Conservation (phyloP, 2,329 filamentous ascomycete species). For the Diaporthe sp. region DNA sequence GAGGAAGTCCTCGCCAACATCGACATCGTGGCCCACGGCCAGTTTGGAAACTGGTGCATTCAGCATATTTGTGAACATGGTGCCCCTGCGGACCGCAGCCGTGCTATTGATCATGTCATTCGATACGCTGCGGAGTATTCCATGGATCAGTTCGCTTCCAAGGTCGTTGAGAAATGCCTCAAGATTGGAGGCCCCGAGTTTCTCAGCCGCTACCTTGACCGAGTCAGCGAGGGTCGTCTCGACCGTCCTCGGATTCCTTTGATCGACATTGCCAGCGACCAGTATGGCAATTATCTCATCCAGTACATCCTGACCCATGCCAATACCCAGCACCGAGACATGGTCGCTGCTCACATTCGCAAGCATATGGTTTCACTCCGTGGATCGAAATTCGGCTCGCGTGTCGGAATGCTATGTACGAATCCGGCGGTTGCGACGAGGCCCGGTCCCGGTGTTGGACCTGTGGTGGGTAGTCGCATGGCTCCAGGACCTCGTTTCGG, state of each 20-base stretch:
- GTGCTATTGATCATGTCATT: slow-evolving; percentile 95
- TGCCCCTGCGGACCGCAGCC: slow-evolving; percentile 88
- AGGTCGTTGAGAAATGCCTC: slow-evolving; percentile 98
- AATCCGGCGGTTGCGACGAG: slow-evolving; percentile 92
- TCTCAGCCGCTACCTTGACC: slow-evolving; percentile 90
- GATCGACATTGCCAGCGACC: slow-evolving; percentile 98
- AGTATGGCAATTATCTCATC: slow-evolving; percentile 98
- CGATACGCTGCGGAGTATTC: slow-evolving; percentile 95
- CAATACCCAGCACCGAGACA: slow-evolving; percentile 87
- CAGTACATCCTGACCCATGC: slow-evolving; percentile 97
- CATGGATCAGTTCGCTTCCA: slow-evolving; percentile 99
- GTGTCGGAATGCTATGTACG: slow-evolving; percentile 98
- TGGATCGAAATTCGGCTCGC: slow-evolving; percentile 97
- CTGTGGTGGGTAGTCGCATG: slow-evolving; percentile 71
- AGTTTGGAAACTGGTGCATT: slow-evolving; percentile 99
- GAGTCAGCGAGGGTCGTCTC: slow-evolving; percentile 90
- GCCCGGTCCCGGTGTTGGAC: slow-evolving; percentile 84
- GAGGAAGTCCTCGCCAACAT: slow-evolving; percentile 96
- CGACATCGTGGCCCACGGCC: slow-evolving; percentile 95
- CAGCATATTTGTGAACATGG: slow-evolving; percentile 99
- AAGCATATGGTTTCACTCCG: slow-evolving; percentile 99
- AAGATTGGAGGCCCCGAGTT: slow-evolving; percentile 96
- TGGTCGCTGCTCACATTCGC: slow-evolving; percentile 93
- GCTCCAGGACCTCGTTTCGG: slow-evolving; percentile 71
- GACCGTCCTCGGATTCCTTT: slow-evolving; percentile 96